phyloP scores from a whole-genome alignment of 805 yeast genomes.

The Hanseniaspora meyeri region DNA sequence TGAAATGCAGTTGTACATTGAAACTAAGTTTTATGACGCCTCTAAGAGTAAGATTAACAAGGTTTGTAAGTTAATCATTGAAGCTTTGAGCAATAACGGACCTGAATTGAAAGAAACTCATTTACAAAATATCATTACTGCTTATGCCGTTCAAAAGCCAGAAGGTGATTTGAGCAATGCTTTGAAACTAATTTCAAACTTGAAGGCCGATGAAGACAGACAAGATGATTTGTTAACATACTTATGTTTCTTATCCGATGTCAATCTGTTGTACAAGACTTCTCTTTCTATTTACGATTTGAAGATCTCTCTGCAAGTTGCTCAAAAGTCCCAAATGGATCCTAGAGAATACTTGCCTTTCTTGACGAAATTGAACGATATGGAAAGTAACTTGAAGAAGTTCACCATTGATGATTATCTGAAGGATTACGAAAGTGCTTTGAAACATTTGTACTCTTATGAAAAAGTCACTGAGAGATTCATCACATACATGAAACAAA shows the following conservation, averaged over 20 bases:
- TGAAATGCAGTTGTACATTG: slow-evolving; percentile 33
- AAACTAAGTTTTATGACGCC: slow-evolving; percentile 30
- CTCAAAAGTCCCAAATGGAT: slow-evolving; percentile 94
- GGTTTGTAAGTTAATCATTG: slow-evolving; percentile 60
- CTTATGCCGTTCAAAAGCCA: slow-evolving; percentile 84
- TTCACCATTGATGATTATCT: slow-evolving; percentile 72
- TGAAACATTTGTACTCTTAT: slow-evolving; percentile 47
- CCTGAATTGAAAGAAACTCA: slow-evolving; percentile 41
- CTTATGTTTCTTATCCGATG: slow-evolving; percentile 81
- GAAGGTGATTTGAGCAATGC: slow-evolving; percentile 66
- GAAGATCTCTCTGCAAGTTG: slow-evolving; percentile 65
- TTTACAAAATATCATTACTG: slow-evolving; percentile 71
- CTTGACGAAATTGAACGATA: slow-evolving; percentile 62
- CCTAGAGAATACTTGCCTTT: slow-evolving; percentile 95
- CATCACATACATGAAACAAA: slow-evolving; percentile 53
- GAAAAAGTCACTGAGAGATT: slow-evolving; percentile 43
- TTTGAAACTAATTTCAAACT: slow-evolving; percentile 44
- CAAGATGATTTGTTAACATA: slow-evolving; percentile 65
- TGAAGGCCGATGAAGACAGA: slow-evolving; percentile 35
- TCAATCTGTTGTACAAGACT: slow-evolving; percentile 63
- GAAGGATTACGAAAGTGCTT: slow-evolving; percentile 55
- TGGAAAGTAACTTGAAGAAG: slow-evolving; percentile 50
- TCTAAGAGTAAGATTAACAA: slow-evolving; percentile 52
- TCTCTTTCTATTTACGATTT: slow-evolving; percentile 77
- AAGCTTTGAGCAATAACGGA: slow-evolving; percentile 38